phyloP scores from a whole-genome alignment of 1,139 yeast genomes.

The Pichia sp. region DNA sequence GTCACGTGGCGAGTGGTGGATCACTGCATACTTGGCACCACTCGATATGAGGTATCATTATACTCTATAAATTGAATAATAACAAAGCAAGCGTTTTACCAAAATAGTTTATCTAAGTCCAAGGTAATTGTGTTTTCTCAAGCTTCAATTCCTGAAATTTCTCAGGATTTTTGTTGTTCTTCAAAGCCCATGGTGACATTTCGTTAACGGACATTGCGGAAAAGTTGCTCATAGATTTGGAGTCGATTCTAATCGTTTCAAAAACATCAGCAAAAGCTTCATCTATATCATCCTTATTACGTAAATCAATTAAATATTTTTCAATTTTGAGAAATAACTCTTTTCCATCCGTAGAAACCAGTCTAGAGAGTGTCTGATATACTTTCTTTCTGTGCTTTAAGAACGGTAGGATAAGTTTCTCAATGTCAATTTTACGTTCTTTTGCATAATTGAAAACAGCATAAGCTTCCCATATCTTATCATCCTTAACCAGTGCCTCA shows the following conservation, averaged over 20 bases:
- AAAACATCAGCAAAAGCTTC: neutral
- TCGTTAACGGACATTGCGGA: neutral
- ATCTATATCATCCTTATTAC: neutral
- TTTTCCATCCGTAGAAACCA: neutral
- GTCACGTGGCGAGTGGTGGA: too few species aligned
- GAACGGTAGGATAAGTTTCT: neutral
- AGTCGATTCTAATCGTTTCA: neutral
- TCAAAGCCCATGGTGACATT: neutral
- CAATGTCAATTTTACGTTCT: neutral
- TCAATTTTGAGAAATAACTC: neutral
- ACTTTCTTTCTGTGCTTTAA: neutral
- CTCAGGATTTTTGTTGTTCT: neutral
- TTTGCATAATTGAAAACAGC: slow-evolving; percentile 5
- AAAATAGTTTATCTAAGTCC: neutral
- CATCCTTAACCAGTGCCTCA: neutral
- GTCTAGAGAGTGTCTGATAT: neutral
- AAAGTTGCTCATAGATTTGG: neutral
- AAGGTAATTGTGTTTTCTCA: neutral
- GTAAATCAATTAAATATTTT: neutral
- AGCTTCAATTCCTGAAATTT: neutral
- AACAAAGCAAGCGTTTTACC: neutral
- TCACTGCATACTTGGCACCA: too few species aligned
- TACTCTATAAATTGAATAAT: too few species aligned
- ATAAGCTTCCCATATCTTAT: slow-evolving; percentile 3
- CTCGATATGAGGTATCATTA: too few species aligned